phyloP scores from a whole-genome alignment of 352 stramenopile species.

The Globisporangium paroecandrum region DNA sequence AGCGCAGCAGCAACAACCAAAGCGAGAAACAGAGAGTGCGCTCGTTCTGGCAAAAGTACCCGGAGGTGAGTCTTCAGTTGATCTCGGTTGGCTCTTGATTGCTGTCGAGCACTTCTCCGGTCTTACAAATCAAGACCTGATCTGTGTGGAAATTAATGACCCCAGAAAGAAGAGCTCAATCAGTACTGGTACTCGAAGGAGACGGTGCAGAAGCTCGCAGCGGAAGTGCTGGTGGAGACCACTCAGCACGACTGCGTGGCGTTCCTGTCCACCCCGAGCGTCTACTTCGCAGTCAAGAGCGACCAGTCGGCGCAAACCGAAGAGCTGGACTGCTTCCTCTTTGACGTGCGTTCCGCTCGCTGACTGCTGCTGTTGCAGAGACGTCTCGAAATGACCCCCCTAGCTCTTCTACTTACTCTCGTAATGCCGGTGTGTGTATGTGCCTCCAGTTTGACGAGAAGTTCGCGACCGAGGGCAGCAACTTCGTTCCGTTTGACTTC shows the following conservation, averaged over 20 bases:
- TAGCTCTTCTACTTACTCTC: no score
- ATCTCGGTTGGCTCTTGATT: background rate
- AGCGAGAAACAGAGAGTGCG: conserved; percentile 16
- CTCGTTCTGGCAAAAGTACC: conserved; percentile 69
- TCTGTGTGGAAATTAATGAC: background rate
- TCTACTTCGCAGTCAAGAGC: conserved; percentile 89
- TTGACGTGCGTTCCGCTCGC: conserved; percentile 69
- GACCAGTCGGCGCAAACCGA: conserved; percentile 16
- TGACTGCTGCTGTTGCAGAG: background rate
- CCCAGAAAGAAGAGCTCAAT: conserved; percentile 92
- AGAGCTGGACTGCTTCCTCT: conserved; percentile 63
- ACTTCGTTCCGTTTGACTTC: conserved; percentile 91
- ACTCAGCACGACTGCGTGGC: conserved; percentile 43
- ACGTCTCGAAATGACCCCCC: no score
- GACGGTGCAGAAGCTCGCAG: conserved; percentile 80
- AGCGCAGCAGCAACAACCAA: conserved; percentile 20
- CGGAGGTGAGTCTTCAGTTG: conserved; percentile 33
- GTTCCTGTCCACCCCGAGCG: conserved; percentile 92
- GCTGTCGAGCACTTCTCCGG: background rate
- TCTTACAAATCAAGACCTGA: background rate
- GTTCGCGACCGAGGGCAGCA: conserved; percentile 50
- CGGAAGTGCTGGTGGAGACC: conserved; percentile 62
- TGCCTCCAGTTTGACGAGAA: conserved; percentile 75
- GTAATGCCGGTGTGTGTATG: background rate
- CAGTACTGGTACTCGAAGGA: conserved; percentile 94